A percentile compares a stretch with the other conserved stretches of the same genome.
phyloP scores from a whole-genome alignment of 2,329 filamentous ascomycete genomes.

The Escovopsis sp. region DNA sequence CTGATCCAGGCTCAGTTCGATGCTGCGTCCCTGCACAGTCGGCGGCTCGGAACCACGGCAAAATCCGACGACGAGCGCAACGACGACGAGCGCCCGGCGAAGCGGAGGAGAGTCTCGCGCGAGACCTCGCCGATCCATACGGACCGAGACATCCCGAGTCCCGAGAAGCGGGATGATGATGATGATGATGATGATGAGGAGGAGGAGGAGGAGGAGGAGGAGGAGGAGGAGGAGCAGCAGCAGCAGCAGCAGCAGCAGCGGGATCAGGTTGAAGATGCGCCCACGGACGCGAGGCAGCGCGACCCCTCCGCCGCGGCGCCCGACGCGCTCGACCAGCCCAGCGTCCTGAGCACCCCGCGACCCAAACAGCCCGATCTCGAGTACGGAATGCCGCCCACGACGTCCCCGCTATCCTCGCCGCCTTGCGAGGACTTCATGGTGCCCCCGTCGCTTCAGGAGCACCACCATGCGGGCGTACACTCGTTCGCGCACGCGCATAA shows the following conservation, averaged over 20 bases:
- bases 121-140: conserved; percentile 6
- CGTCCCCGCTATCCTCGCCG: conserved; percentile 25
- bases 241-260: too few species aligned
- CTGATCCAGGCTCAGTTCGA: conserved; percentile 56
- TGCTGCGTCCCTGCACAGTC: conserved; percentile 23
- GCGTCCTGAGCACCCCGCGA: conserved; percentile 6
- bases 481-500: conserved; percentile 9
- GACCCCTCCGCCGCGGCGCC: neutral
- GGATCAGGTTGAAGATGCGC: neutral
- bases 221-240: too few species aligned
- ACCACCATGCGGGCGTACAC: too few species aligned
- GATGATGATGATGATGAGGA: neutral
- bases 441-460: conserved; percentile 8
- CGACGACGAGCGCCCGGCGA: conserved; percentile 13
- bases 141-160: conserved; percentile 5
- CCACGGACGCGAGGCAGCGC: conserved; percentile 1
- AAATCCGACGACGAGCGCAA: conserved; percentile 9
- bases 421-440: conserved; percentile 18
- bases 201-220: too few species aligned
- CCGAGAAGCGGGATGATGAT: conserved; percentile 2
- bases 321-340: conserved; percentile 2
- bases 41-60: conserved; percentile 12
- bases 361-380: conserved; percentile 3
- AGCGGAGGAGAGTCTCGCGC: conserved; percentile 19
- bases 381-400: conserved; percentile 10